These are phyloP conservation scores for Aspergillus vadensis DNA, from an alignment of 2,329 filamentous ascomycete genomes.

Conservation along the genomic window DNA sequence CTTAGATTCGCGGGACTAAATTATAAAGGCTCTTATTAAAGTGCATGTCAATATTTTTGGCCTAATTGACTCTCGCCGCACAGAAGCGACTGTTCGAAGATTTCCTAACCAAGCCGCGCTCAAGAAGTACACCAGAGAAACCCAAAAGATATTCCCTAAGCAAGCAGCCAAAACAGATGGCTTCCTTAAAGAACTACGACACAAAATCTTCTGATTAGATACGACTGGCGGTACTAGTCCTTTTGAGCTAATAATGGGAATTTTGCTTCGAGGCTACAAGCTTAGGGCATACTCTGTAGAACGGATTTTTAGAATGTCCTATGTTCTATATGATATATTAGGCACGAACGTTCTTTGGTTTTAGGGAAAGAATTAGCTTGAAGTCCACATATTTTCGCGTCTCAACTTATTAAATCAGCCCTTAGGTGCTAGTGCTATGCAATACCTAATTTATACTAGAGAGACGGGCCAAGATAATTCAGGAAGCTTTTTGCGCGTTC, in stretches of 20 bases:
- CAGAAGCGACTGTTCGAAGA: constrained; percentile 13
- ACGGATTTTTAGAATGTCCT: neutral
- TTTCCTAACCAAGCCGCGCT: constrained; percentile 14
- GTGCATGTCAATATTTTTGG: constrained; percentile 20
- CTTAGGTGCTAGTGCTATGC: neutral
- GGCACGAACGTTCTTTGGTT: neutral
- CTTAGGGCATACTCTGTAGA: neutral
- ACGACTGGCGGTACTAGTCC: neutral
- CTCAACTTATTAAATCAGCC: neutral
- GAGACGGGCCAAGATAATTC: neutral
- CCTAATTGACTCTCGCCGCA: constrained; percentile 17
- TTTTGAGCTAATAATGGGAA: neutral
- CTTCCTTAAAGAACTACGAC: constrained; percentile 18
- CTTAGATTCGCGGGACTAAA: too few relatives aligned
- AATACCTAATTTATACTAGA: neutral
- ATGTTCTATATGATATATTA: neutral
- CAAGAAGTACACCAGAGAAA: constrained; percentile 15
- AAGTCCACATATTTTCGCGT: neutral
- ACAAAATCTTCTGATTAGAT: constrained; percentile 11
- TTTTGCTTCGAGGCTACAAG: neutral
- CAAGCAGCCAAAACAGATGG: constrained; percentile 18
- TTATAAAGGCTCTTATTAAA: neutral
- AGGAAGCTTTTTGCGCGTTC: neutral
- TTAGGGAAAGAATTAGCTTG: neutral
- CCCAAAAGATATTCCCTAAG: constrained; percentile 19